Conservation (phyloP, 2,329 filamentous ascomycete species). For the Cryphonectria radicalis region DNA sequence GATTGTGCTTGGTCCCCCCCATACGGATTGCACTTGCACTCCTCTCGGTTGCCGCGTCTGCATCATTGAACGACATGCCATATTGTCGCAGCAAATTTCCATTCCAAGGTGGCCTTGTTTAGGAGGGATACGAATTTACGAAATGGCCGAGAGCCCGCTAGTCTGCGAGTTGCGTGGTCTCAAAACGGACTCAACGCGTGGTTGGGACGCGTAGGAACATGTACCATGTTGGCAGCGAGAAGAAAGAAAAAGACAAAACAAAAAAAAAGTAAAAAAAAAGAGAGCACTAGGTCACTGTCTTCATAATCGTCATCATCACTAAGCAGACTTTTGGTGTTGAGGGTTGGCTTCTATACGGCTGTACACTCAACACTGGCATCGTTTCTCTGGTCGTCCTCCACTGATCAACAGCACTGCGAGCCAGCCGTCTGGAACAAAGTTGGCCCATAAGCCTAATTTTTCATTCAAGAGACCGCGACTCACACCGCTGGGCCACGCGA, state of each 20-base stretch:
- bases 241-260: background rate
- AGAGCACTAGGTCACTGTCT: background rate
- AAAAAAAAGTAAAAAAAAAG: background rate
- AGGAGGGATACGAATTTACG: background rate
- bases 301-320: background rate
- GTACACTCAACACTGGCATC: background rate
- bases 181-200: background rate
- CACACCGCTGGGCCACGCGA: background rate
- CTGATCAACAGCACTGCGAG: background rate
- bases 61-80: background rate
- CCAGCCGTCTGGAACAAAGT: too few species aligned
- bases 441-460: background rate
- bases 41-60: background rate
- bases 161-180: background rate
- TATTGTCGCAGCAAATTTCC: background rate
- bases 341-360: background rate
- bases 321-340: background rate
- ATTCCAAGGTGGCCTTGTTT: background rate
- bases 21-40: background rate
- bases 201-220: background rate
- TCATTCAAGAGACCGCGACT: background rate
- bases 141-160: background rate
- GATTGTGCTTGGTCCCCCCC: background rate
- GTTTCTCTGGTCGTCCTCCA: background rate
- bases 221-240: background rate